Conservation (phyloP, 1,139 yeast genomes). For the Spathaspora sp. region DNA sequence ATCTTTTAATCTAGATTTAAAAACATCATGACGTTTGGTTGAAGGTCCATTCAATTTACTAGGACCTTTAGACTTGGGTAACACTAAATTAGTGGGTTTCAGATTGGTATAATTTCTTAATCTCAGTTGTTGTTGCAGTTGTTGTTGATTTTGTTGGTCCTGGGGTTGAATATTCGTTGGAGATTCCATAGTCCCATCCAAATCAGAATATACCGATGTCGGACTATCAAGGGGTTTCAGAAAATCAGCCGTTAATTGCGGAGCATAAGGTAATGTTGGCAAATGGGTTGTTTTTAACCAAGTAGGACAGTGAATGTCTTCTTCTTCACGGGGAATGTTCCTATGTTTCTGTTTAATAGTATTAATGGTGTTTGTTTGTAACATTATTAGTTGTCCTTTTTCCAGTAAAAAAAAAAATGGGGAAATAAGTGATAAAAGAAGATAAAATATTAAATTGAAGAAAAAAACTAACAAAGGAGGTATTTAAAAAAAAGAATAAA, state of each 20-base stretch:
- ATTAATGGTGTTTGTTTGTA: neutral
- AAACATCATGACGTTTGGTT: neutral
- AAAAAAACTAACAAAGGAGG: no score
- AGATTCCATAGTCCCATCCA: neutral
- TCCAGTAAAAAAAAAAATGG: neutral
- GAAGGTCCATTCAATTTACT: no score
- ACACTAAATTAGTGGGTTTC: neutral
- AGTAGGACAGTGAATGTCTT: neutral
- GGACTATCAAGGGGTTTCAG: neutral
- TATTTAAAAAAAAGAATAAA: no score
- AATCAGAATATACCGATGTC: neutral
- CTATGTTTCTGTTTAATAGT: neutral
- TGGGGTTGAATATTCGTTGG: no score
- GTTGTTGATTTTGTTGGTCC: neutral
- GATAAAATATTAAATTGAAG: no score
- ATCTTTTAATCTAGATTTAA: conserved; percentile 11
- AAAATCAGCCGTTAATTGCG: neutral
- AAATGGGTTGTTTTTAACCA: neutral
- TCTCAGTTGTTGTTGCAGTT: neutral
- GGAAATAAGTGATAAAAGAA: neutral
- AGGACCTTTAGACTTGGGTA: neutral
- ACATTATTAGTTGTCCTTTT: neutral
- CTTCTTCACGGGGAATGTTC: neutral
- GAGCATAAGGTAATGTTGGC: neutral
- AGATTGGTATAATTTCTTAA: neutral